Base-by-base conservation (phyloP, 352 stramenopile genomes). In the Aphanomyces invadans region DNA sequence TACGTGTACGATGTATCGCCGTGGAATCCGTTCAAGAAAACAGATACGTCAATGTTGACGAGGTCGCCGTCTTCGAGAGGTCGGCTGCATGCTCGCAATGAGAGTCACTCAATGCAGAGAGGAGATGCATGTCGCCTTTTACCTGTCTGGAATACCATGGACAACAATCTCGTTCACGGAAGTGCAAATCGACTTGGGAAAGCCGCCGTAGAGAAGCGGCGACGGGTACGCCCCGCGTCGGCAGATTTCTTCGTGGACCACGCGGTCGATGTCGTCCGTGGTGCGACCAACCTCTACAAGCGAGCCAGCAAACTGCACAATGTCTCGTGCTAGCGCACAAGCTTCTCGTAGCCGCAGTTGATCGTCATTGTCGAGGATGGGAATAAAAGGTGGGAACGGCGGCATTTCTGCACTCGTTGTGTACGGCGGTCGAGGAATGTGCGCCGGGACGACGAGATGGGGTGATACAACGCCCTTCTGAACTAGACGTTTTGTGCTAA, bases 1-100 rank as follows among this genome's bases (percentile, higher is more conserved):
- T 98, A 95, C 0, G 95, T 98, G 52, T 93, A 89, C 72, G 95
- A 99, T 56, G 98, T 99, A 75, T 99, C 97, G 28, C 97, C 97
- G 76, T 99, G 96, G 68, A 97, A 98, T 9, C 95, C 95, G 57
- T 93, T 78, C 2, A 97, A 49, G 63, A 79, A 97, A 52, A 98
- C 89, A 29, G 93, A 98, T 28, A 99, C 83, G 80, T 99, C 96
- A 64, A 99, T 96, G 76, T 96, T 98, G 36, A 98, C 90, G 46
- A 99, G 83, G 78, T 99, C 96, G 28, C 96, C 95, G 65, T 97
- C 84, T 57, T 87, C 45, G 11, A 98, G 76, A 26, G 73, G 71
- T 4, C 93, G 78, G 36, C 78, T 84, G 39, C 26, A 9, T 33
- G 54, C 31, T 26, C 56, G 4, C 9, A 29, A 63, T 64, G 25